These are phyloP conservation scores for Boletellus ananiceps DNA, from an alignment of 768 basidiomycete genomes.

Conservation along the genomic window DNA sequence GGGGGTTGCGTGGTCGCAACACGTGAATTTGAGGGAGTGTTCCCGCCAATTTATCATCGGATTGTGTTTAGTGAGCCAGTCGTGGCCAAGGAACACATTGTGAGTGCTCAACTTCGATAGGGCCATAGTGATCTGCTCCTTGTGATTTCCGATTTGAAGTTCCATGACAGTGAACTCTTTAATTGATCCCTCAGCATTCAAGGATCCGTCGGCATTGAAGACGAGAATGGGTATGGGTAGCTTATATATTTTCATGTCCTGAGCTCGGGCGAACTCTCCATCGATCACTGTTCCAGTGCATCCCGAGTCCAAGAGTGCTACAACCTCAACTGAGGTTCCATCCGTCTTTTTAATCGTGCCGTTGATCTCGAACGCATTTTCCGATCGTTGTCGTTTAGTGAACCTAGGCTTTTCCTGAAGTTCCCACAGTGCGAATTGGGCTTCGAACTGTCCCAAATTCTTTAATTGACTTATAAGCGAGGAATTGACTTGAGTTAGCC, in stretches of 20 bases:
- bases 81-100: background rate
- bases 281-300: background rate
- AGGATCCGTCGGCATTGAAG: slow-evolving; percentile 14
- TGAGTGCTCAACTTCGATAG: background rate
- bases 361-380: background rate
- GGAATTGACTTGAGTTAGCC: background rate
- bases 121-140: background rate
- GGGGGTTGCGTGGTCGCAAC: background rate
- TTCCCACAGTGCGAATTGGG: background rate
- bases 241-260: background rate
- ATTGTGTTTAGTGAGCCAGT: background rate
- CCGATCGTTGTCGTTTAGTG: background rate
- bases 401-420: background rate
- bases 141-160: background rate
- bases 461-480: no score
- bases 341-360: no score
- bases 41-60: background rate
- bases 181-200: slow-evolving; percentile 8
- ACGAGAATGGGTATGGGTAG: slow-evolving; percentile 6
- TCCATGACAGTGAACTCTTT: background rate
- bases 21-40: background rate
- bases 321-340: no score
- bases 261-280: background rate
- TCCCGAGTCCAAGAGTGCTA: background rate
- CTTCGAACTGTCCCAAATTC: background rate